Percentiles rank a stretch among this genome's conserved stretches.
Evolutionary conservation across 768 basidiomycete species (phyloP).

Genomic region (Russula compacta): DNA sequence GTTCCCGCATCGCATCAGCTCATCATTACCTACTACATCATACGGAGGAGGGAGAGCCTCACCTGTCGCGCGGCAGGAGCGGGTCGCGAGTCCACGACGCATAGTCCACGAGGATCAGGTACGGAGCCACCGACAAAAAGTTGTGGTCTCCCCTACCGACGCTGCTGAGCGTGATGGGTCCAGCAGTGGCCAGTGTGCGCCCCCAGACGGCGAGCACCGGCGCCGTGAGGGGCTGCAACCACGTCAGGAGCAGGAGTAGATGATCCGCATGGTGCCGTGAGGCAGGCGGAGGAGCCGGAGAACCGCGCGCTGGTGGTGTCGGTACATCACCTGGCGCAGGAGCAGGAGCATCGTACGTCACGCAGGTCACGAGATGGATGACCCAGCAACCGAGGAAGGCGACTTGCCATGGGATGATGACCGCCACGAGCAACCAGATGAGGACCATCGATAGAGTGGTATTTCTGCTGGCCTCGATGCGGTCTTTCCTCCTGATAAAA

Average conservation of each 20-base stretch:
- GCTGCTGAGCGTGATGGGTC: slow-evolving; percentile 67
- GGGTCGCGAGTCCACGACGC: slow-evolving; percentile 39
- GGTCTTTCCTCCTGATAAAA: slow-evolving; percentile 22
- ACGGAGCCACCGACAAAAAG: slow-evolving; percentile 54
- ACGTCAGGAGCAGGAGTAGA: slow-evolving; percentile 66
- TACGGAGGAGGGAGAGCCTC: background rate
- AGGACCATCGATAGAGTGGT: slow-evolving; percentile 44
- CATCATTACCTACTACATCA: background rate
- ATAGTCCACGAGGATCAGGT: slow-evolving; percentile 54
- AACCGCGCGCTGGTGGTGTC: background rate
- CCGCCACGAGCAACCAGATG: slow-evolving; percentile 55
- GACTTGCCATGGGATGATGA: slow-evolving; percentile 87
- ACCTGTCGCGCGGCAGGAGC: slow-evolving; percentile 26
- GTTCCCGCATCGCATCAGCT: background rate
- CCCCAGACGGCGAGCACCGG: slow-evolving; percentile 86
- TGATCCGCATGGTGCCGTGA: slow-evolving; percentile 43
- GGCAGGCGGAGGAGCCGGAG: background rate
- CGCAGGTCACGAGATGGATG: slow-evolving; percentile 66
- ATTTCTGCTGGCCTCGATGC: slow-evolving; percentile 22
- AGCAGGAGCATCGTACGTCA: slow-evolving; percentile 22
- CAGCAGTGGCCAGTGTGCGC: slow-evolving; percentile 72
- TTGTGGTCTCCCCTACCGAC: slow-evolving; percentile 72
- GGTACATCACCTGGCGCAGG: background rate
- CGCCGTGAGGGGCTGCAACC: slow-evolving; percentile 67
- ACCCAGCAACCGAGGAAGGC: slow-evolving; percentile 79